Evolutionary conservation across 208 protist species (phyloP).

Genomic region (Polymyxa betae): DNA sequence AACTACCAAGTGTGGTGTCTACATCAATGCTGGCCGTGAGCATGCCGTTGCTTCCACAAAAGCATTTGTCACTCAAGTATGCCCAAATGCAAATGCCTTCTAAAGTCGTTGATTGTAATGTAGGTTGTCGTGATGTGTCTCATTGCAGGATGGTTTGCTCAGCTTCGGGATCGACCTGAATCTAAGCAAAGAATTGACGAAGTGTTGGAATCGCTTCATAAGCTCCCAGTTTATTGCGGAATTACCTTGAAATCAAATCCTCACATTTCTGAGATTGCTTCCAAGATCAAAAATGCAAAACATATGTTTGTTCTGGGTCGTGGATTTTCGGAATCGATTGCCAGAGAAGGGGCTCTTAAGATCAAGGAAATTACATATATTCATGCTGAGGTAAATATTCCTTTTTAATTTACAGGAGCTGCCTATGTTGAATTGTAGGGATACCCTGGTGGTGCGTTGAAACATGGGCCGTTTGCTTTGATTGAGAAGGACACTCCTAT

Average conservation of each 20-base stretch:
- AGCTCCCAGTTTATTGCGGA: background rate
- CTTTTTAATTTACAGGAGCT: too few species aligned
- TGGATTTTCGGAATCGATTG: slow-evolving; percentile 67
- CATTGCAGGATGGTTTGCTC: slow-evolving; percentile 59
- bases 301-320: slow-evolving; percentile 71
- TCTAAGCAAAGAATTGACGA: background rate
- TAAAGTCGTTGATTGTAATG: slow-evolving; percentile 47
- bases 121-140: background rate
- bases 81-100: slow-evolving; percentile 44
- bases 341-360: slow-evolving; percentile 57
- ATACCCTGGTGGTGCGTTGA: slow-evolving; percentile 52
- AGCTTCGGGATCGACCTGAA: slow-evolving; percentile 29
- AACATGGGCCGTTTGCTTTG: slow-evolving; percentile 59
- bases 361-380: slow-evolving; percentile 61
- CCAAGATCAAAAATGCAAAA: slow-evolving; percentile 62
- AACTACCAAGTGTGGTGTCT: slow-evolving; percentile 68
- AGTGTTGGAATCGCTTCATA: background rate
- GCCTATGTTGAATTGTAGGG: too few species aligned
- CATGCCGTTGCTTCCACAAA: slow-evolving; percentile 77
- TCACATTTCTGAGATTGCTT: background rate
- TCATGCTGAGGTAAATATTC: slow-evolving; percentile 57
- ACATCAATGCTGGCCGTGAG: slow-evolving; percentile 74
- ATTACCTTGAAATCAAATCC: background rate
- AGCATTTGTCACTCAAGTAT: slow-evolving; percentile 66
- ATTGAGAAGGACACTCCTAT: slow-evolving; percentile 53